Base-by-base conservation (phyloP, 805 yeast species). In the Maudiozyma saulgeensis region DNA sequence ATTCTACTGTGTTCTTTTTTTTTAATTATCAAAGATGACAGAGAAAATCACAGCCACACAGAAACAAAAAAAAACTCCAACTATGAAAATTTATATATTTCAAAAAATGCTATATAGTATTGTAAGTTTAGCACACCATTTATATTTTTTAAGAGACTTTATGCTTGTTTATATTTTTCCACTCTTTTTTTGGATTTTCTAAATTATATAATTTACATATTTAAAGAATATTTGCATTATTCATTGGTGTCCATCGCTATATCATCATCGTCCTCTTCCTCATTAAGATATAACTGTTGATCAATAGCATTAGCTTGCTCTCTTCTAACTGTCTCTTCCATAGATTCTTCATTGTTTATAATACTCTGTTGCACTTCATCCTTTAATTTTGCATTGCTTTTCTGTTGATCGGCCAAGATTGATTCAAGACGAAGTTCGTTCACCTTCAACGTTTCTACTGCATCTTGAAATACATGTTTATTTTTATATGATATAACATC, bases 401-500 rank as follows among this genome's bases (percentile, higher is more conserved):
- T 23, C 21, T 37, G 43, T n/a, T 45, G 47, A 19, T 12, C 8
- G 5, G 38, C 35, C 26, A 52, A 37, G 7, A 48, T 37, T 7
- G 40, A 16, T 16, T 48, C 43, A 9, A 48, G 41, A 13, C 38
- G 41, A 4, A 45, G 18, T 18, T 52, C 47, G 34, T 35, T 40
- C 28, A 41, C 40, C 21, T 45, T 41, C 31, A 58, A 37, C 19
- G 44, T 49, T 5, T 48, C 46, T 2, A 51, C 47, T 16, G 55
- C 50, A 23, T 54, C 54, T 18, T 47, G 47, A 21, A 56, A 31
- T 8, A 45, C n/a, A 12, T 31, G 18, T 19, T 28, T 41, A 13
- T 41, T 25, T 43, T 41, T 43, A 43, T 48, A 40, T 9, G 26
- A 12, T 3, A 52, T 18, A 3, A 44, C 39, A 44, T 56, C 61